Evolutionary conservation across 495 filamentous ascomycete genomes (phyloP).

Genomic region (Penicillium roqueforti): DNA sequence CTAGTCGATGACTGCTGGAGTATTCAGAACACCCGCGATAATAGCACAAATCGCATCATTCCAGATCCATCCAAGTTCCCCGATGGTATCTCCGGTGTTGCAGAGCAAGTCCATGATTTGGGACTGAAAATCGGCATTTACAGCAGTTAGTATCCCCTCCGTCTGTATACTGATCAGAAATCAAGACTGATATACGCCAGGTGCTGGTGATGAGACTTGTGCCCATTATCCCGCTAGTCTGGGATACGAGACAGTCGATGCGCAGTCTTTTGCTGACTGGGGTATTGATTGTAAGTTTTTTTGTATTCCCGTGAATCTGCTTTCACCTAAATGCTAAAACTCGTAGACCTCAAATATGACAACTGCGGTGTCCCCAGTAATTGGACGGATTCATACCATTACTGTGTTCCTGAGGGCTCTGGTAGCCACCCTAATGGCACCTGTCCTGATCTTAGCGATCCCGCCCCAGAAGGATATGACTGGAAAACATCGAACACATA

Average conservation of each 20-base stretch:
- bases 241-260: conserved; percentile 60
- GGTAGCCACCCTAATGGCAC: conserved; percentile 37
- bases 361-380: conserved; percentile 54
- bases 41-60: conserved; percentile 45
- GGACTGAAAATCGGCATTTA: conserved; percentile 67
- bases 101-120: conserved; percentile 53
- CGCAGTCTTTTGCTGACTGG: conserved; percentile 58
- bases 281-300: conserved; percentile 54
- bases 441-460: conserved; percentile 30
- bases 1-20: conserved; percentile 63
- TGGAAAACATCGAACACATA: conserved; percentile 50
- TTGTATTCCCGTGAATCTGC: background rate
- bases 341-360: conserved; percentile 64
- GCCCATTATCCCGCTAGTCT: conserved; percentile 58
- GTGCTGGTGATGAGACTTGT: conserved; percentile 60
- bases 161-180: background rate
- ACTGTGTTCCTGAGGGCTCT: conserved; percentile 33
- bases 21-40: conserved; percentile 44
- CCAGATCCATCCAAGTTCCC: conserved; percentile 59
- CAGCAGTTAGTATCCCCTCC: conserved; percentile 31
- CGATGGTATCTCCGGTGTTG: conserved; percentile 55
- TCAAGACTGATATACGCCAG: conserved; percentile 15
- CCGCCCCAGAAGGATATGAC: conserved; percentile 49
- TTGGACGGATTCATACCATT: conserved; percentile 40
- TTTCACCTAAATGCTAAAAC: background rate